These are phyloP conservation scores for Rhipidocladum racemiflorum DNA, from an alignment of 176 grass and related monocot genomes.

Conservation along the genomic window DNA sequence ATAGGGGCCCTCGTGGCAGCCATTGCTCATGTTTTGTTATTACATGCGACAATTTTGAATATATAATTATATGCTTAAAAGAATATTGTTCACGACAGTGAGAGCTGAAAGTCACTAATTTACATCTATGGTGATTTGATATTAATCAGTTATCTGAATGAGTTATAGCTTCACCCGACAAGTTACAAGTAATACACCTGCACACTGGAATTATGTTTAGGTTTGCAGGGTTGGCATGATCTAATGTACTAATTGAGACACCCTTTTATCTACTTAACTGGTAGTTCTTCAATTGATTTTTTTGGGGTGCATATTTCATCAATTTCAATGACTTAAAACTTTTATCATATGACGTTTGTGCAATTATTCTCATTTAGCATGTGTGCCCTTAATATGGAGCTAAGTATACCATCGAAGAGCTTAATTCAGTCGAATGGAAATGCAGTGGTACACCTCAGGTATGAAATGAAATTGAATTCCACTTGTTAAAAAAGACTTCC, in stretches of 20 bases:
- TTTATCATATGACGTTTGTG: neutral
- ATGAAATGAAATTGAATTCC: constrained; percentile 22
- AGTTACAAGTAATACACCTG: neutral
- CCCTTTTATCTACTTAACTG: neutral
- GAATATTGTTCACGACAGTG: neutral
- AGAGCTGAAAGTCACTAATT: neutral
- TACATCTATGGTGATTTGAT: neutral
- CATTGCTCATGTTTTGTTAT: neutral
- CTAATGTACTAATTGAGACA: neutral
- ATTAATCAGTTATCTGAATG: neutral
- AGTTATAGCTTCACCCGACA: neutral
- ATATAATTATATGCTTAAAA: neutral
- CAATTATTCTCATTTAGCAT: constrained; percentile 32
- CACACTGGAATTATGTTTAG: neutral
- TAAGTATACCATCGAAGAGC: constrained; percentile 61
- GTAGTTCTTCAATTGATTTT: neutral
- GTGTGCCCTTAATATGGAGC: constrained; percentile 54
- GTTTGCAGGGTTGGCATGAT: neutral
- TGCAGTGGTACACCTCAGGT: constrained; percentile 73
- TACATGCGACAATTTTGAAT: neutral
- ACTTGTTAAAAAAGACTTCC: neutral
- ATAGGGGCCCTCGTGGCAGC: no score
- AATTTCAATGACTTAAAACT: neutral
- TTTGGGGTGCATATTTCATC: neutral
- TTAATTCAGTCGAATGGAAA: constrained; percentile 67